Base-by-base conservation (phyloP, 441 rosid species). In the Syzygium syzygioides region DNA sequence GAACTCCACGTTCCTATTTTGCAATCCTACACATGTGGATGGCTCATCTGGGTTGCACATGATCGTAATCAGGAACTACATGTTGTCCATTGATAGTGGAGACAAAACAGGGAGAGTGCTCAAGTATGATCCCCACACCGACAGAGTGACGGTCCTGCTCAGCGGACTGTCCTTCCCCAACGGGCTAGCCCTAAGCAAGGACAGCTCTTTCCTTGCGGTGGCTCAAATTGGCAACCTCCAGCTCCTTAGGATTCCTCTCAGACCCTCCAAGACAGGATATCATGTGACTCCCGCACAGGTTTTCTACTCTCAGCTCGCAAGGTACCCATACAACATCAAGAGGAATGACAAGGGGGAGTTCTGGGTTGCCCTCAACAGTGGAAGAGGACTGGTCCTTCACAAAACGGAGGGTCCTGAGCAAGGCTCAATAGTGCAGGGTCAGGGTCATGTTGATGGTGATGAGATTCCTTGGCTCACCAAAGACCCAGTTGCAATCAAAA, bases 21-120 rank as follows among this genome's bases (percentile, higher is more conserved):
- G 80, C 17, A 71, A 37, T 20, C 52, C 52, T 37, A 37, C 80
- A 23, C 80, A 37, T 20, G 28, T 37, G 80, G 52, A 71, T 71
- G 15, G 26, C 80, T 71, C 17, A 20, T 71, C 17, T 37, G 80
- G 48, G 28, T 37, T 37, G 50, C 45, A 28, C 0, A 71, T 20
- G 80, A 20, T 71, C 26, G 7, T 37, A 71, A 71, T 71, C 89
- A 96, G 96, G 95, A 76, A 89, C 1, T 91, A 87, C 59, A 15
- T 90, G 6, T 26, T 85, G 83, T 89, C 93, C 37, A 89, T 89
- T 13, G 4, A 89, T 3, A 88, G 34, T 8, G 92, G 90, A 11
- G 96, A 94, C 34, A 92, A 5, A 64, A 91, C 89, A 11, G 98
- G 96, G 17, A 95, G 96, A 88, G 66, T 96, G 23, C 88, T 94